phyloP scores from a whole-genome alignment of 176 grass and related monocot species.

The Juncus inflexus region DNA sequence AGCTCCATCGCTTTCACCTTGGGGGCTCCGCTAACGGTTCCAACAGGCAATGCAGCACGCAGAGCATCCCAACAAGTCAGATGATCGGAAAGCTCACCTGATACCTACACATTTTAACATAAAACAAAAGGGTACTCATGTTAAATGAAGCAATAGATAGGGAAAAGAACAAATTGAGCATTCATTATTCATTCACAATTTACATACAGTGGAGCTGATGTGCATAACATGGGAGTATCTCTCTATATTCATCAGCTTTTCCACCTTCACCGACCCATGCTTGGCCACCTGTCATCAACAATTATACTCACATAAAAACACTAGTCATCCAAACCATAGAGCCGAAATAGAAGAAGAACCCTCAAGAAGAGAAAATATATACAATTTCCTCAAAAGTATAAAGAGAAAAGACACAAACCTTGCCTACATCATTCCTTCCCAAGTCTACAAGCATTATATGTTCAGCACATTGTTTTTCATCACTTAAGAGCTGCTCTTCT shows the following conservation, averaged over 20 bases:
- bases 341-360: background rate
- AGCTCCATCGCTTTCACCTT: constrained; percentile 91
- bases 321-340: background rate
- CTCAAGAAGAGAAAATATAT: background rate
- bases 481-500: constrained; percentile 55
- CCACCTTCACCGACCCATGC: constrained; percentile 75
- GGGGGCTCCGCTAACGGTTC: constrained; percentile 89
- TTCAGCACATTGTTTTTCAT: constrained; percentile 86
- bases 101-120: constrained; percentile 42
- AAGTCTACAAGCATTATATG: constrained; percentile 96
- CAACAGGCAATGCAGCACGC: constrained; percentile 77
- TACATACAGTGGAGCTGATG: constrained; percentile 90
- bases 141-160: background rate
- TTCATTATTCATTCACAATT: background rate
- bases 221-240: constrained; percentile 95
- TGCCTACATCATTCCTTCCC: constrained; percentile 91
- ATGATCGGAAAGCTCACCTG: constrained; percentile 54
- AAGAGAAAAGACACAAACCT: constrained; percentile 34
- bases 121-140: background rate
- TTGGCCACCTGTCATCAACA: constrained; percentile 61
- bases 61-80: constrained; percentile 82
- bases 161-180: too few species aligned
- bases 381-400: background rate
- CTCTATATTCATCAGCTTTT: constrained; percentile 88
- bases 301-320: background rate